Conservation (phyloP, 305 asterid genomes). For the Fraxinus sp. region DNA sequence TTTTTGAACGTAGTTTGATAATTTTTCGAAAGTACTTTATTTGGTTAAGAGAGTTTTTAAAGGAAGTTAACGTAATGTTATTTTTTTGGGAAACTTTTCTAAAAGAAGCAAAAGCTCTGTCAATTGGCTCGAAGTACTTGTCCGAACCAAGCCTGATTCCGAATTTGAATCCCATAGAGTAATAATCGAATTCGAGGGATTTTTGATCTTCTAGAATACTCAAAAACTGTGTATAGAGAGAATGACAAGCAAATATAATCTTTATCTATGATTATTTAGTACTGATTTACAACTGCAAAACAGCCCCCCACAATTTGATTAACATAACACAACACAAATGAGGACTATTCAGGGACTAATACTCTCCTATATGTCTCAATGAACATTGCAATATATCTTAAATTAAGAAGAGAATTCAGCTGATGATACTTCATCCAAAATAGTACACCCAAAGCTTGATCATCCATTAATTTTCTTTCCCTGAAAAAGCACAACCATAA, state of each 20-base stretch:
- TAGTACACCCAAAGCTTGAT: neutral
- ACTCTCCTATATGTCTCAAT: neutral
- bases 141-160: neutral
- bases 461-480: conserved; percentile 28
- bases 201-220: neutral
- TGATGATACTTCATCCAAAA: neutral
- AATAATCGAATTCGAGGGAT: neutral
- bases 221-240: neutral
- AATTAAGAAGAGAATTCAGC: neutral
- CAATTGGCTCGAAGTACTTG: neutral
- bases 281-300: neutral
- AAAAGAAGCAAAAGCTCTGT: neutral
- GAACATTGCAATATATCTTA: neutral
- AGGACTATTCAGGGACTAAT: neutral
- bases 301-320: neutral
- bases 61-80: neutral
- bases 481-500: conserved; percentile 21
- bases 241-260: neutral
- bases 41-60: neutral
- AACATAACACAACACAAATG: neutral
- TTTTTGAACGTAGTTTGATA: neutral
- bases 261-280: neutral
- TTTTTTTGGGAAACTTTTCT: neutral
- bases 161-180: neutral
- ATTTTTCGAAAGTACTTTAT: neutral